Percentiles rank a stretch among this genome's conserved stretches.
Conservation (phyloP, 2,329 filamentous ascomycete genomes). For the Botrytis sinoallii region DNA sequence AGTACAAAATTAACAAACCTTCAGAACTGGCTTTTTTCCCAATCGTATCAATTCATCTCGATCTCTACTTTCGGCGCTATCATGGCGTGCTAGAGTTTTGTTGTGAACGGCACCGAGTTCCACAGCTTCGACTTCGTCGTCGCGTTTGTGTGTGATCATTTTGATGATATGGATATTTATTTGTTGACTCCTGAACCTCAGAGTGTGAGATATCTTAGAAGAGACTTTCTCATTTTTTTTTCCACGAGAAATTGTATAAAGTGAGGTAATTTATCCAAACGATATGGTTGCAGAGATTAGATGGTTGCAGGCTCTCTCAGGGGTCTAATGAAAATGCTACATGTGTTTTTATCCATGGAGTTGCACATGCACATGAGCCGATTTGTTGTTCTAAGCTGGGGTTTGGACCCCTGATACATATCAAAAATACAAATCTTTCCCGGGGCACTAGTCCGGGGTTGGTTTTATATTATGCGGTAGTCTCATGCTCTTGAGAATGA, state of each 20-base stretch:
- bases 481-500: neutral
- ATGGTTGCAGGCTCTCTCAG: neutral
- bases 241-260: neutral
- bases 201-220: neutral
- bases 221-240: neutral
- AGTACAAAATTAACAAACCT: neutral
- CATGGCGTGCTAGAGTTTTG: neutral
- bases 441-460: neutral
- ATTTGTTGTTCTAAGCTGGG: neutral
- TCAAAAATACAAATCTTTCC: neutral
- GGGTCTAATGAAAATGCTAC: neutral
- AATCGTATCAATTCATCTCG: conserved; percentile 4
- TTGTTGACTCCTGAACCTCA: neutral
- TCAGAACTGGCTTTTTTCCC: conserved; percentile 16
- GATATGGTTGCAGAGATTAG: neutral
- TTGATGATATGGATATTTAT: neutral
- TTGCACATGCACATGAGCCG: neutral
- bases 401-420: neutral
- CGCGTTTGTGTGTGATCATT: neutral
- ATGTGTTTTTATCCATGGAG: neutral
- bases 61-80: neutral
- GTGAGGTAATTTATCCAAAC: neutral
- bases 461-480: neutral
- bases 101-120: neutral
- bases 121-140: neutral